Evolutionary conservation across 768 basidiomycete genomes (phyloP), one percentile per base, ranked within the genome.

Genomic region (Leccinum broughii): DNA sequence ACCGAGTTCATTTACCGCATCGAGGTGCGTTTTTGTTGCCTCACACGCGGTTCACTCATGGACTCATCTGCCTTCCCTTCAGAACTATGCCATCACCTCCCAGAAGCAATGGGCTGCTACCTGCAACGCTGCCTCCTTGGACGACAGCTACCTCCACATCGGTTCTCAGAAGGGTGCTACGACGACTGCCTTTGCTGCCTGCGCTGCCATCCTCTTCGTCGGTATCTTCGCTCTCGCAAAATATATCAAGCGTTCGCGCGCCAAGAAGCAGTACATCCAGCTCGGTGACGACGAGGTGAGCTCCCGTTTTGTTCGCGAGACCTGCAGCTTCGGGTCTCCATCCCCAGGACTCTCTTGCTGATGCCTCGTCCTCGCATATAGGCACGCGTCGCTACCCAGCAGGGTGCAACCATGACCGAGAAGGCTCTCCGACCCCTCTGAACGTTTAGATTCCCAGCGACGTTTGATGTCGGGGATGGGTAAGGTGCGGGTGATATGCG

Each of bases 1-100:
- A 91, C 90, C 14, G 89, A 92, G 70, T 92, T 93, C 79, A 88
- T 92, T 72, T 90, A 91, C 80, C 83, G 87, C 58, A 80, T 87
- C 57, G 87, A 92, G 83, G 90, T 89, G 70, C 17, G 77, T 51
- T 44, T 44, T 61, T 32, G 54, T 52, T 22, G 49, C 49, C 11
- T 41, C 24, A 22, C 52, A 54, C 22, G 44, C 30, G 30, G 20
- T 54, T 59, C 55, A 26, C 30, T 51, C 24, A 39, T 55, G 51
- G 63, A 44, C 26, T 26, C 56, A 55, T 41, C 50, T 54, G 15
- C 44, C 26, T 54, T 24, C 6, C 54, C 13, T 14, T 30, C 58
- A 81, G 81, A 77, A 77, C 73, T 78, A 80, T 28, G 77, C 80
- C 49, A 78, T 81, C 67, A 71, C 74, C 57, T 76, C 75, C 48